Evolutionary conservation across 1,284 basidiomycete genomes (phyloP).

Genomic region (Fomitiporia mediterranea): DNA sequence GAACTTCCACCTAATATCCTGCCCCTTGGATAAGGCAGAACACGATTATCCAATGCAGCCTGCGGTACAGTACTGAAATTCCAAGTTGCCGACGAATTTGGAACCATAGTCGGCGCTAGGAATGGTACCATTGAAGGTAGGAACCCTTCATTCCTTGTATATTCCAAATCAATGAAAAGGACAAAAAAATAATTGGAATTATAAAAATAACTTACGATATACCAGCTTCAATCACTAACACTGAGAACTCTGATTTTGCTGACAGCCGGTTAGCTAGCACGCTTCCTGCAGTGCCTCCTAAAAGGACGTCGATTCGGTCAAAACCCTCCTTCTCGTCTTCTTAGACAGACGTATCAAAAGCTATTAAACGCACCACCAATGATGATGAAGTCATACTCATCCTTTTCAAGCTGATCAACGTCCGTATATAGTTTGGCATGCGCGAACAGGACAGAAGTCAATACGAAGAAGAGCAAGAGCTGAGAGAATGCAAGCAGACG

Average conservation of each 20-base stretch:
- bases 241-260: constrained; percentile 16
- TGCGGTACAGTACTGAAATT: constrained; percentile 31
- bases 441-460: too few species aligned
- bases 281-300: constrained; percentile 24
- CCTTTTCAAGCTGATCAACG: constrained; percentile 1
- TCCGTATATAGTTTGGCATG: background rate
- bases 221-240: constrained; percentile 27
- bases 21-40: constrained; percentile 29
- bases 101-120: constrained; percentile 20
- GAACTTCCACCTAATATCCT: constrained; percentile 32
- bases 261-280: constrained; percentile 24
- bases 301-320: background rate
- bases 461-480: too few species aligned
- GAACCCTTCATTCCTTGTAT: constrained; percentile 17
- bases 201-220: constrained; percentile 21
- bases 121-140: constrained; percentile 10
- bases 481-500: too few species aligned
- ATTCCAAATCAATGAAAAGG: background rate
- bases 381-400: constrained; percentile 22
- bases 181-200: background rate
- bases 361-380: constrained; percentile 22
- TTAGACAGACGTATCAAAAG: too few species aligned
- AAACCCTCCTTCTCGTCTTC: background rate
- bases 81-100: constrained; percentile 29
- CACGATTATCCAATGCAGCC: constrained; percentile 27